Evolutionary conservation across 2,329 filamentous ascomycete species (phyloP).

Genomic region (Arthrobotrys sphaeroides): DNA sequence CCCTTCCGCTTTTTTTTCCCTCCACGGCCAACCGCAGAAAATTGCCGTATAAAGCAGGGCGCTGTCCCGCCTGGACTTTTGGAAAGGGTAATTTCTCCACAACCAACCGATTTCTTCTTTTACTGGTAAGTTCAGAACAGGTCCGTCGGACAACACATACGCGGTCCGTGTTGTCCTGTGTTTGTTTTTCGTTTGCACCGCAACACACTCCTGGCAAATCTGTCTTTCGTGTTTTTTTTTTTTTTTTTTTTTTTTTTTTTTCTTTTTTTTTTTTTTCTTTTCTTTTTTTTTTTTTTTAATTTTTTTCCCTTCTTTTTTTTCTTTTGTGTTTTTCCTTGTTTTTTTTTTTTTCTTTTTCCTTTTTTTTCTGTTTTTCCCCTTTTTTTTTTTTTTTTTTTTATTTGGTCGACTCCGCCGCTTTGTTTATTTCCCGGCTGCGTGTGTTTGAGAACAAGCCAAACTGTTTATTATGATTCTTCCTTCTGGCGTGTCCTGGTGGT

Average conservation of each 20-base stretch:
- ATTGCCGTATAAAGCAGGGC: conserved; percentile 40
- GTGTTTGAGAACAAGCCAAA: too few species aligned
- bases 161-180: too few species aligned
- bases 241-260: not conserved
- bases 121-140: not conserved
- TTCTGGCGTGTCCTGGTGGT: not conserved
- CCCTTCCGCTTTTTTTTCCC: not conserved
- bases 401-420: not conserved
- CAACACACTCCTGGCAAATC: not conserved
- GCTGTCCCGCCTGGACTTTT: conserved; percentile 11
- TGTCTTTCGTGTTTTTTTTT: not conserved
- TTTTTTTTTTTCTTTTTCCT: not conserved
- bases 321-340: not conserved
- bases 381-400: not conserved
- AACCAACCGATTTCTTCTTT: too few species aligned
- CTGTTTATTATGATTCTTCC: not conserved
- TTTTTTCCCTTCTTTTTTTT: not conserved
- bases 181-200: too few species aligned
- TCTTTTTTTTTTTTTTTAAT: not conserved
- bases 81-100: conserved; percentile 31
- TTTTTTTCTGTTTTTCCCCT: not conserved
- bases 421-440: not conserved
- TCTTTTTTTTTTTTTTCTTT: not conserved
- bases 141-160: not conserved
- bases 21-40: not conserved